Evolutionary conservation across 1,284 basidiomycete species (phyloP).

Genomic region (Singerocomus inundabilis): DNA sequence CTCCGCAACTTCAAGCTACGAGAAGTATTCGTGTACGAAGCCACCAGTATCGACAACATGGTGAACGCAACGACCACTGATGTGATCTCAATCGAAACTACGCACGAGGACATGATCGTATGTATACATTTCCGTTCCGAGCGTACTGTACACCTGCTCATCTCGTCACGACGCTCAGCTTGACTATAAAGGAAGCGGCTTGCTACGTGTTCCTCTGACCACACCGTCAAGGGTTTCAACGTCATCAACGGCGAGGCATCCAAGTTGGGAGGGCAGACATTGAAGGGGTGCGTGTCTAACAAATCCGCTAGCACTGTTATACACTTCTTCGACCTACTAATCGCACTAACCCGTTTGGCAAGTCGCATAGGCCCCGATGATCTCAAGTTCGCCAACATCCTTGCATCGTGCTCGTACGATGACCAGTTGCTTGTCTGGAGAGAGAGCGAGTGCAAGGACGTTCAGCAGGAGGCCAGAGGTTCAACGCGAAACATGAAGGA

Average conservation of each 20-base stretch:
- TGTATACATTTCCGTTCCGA: conserved; percentile 30
- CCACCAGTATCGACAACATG: conserved; percentile 9
- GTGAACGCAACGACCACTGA: conserved; percentile 52
- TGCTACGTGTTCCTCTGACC: conserved; percentile 95
- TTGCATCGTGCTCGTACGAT: conserved; percentile 97
- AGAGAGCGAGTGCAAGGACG: conserved; percentile 69
- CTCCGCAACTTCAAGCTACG: not conserved
- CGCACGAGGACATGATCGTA: conserved; percentile 96
- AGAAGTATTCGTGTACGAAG: not conserved
- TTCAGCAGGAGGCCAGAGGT: conserved; percentile 45
- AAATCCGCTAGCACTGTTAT: not conserved
- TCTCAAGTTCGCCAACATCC: conserved; percentile 93
- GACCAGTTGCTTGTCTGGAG: conserved; percentile 99
- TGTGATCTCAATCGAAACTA: conserved; percentile 82
- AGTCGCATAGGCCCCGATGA: conserved; percentile 99
- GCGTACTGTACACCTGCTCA: not conserved
- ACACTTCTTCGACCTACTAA: conserved; percentile 37
- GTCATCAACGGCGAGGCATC: conserved; percentile 84
- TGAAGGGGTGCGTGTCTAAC: conserved; percentile 70
- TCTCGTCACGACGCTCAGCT: conserved; percentile 87
- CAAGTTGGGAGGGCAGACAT: conserved; percentile 68
- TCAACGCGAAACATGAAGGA: too few relatives aligned
- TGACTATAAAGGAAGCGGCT: conserved; percentile 97
- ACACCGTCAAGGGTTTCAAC: conserved; percentile 95
- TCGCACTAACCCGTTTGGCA: conserved; percentile 99